Evolutionary conservation across 192 early-diverging fungal genomes (phyloP), one percentile per base, ranked within the genome.

Genomic region (Podila minutissima): DNA sequence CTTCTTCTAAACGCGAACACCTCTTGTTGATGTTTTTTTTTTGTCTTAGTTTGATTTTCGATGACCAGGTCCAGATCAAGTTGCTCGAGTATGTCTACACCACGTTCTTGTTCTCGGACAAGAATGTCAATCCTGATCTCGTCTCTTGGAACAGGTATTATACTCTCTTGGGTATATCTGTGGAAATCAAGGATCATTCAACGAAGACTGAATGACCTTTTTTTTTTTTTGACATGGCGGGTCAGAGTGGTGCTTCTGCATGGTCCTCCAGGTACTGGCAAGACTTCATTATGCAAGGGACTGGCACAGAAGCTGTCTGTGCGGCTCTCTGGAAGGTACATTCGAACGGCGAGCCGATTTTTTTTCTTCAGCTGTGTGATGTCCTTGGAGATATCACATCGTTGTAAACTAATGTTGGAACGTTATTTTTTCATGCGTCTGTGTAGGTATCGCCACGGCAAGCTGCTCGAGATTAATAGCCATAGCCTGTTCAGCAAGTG

Each of bases 401-500:
- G 5, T 33, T 33, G 29, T 33, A 33, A 33, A 33, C 33, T 22
- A 53, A 53, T 6, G n/a, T 7, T 26, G 0, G 2, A 55, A 55
- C 10, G 24, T 24, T 20, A n/a, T 19, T 4, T 5, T n/a, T 15
- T 17, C 11, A 13, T 51, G 49, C 8, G 17, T 55, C 53, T 26
- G n/a, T 26, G 15, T 41, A 82, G 91, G 37, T 92, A 87, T 63
- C 31, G 83, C 22, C 74, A 84, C 33, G 77, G 85, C 0, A 91
- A 88, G 58, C 83, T 94, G 3, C 76, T 91, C 32, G 92, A 94
- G 81, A 93, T 94, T 78, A 93, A 93, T 69, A 86, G 87, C 29
- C 92, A 92, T 74, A 89, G 87, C 37, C 59, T 94, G 26, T 93
- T 94, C 66, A 91, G 90, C 61, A 94, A 94, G 72, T 94, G 89